Conservation (phyloP, 2,329 filamentous ascomycete species). For the Phaeosphaeriaceae sp. region DNA sequence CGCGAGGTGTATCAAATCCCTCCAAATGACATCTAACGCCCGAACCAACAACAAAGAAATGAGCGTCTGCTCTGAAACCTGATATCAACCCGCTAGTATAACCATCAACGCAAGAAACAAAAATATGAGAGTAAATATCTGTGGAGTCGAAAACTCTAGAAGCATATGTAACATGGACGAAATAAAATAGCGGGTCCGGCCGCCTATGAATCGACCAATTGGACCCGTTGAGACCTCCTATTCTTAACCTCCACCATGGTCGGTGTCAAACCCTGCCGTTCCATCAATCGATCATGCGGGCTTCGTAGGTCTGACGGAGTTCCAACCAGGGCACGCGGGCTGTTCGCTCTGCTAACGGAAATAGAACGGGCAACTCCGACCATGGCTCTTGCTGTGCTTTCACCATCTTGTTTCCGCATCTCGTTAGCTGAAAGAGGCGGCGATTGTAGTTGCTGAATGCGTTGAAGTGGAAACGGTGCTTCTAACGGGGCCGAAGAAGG, state of each 20-base stretch:
- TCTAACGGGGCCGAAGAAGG: slow-evolving; percentile 38
- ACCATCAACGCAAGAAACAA: neutral
- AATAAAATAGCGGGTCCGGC: slow-evolving; percentile 1
- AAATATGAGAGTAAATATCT: too few relatives aligned
- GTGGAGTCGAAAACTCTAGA: neutral
- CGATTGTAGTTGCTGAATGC: slow-evolving; percentile 22
- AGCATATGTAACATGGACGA: neutral
- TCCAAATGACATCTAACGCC: neutral
- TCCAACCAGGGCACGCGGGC: slow-evolving; percentile 26
- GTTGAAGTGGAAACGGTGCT: slow-evolving; percentile 25
- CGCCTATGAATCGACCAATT: slow-evolving; percentile 41
- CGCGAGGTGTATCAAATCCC: slow-evolving; percentile 9
- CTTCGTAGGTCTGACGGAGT: slow-evolving; percentile 14
- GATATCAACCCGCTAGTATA: too few relatives aligned
- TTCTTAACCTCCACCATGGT: slow-evolving; percentile 47
- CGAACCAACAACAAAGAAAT: slow-evolving; percentile 3
- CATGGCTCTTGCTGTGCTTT: slow-evolving; percentile 24
- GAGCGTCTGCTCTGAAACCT: too few relatives aligned
- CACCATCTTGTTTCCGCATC: slow-evolving; percentile 9
- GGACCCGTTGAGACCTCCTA: slow-evolving; percentile 44
- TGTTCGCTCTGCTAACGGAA: slow-evolving; percentile 39
- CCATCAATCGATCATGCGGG: slow-evolving; percentile 31
- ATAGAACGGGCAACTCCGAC: slow-evolving; percentile 43
- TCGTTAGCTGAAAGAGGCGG: slow-evolving; percentile 25
- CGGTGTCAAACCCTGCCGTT: slow-evolving; percentile 40